Conservation (phyloP, 306 rosid genomes). For the Dryas octopetala region DNA sequence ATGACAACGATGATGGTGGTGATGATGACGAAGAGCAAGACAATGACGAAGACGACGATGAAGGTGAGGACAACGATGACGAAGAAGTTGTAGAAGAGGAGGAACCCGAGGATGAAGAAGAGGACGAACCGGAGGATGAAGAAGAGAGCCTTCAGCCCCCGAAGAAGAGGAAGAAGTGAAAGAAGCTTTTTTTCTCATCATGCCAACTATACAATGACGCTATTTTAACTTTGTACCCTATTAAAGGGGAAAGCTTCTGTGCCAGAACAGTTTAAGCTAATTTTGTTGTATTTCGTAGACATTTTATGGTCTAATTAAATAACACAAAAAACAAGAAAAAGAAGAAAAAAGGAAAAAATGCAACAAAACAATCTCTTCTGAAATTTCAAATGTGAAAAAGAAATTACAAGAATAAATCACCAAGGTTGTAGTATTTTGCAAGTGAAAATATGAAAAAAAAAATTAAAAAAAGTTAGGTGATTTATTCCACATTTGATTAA, state of each 20-base stretch:
- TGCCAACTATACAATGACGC: not conserved
- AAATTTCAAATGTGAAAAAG: too few species aligned
- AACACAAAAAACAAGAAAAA: too few species aligned
- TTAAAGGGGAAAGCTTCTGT: not conserved
- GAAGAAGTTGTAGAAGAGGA: slow-evolving; percentile 28
- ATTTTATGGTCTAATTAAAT: slow-evolving; percentile 16
- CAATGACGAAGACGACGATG: not conserved
- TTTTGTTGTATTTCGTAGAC: slow-evolving; percentile 7
- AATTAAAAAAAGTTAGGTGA: too few species aligned
- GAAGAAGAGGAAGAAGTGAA: slow-evolving; percentile 52
- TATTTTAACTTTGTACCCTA: not conserved
- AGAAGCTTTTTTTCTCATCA: too few species aligned
- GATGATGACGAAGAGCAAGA: slow-evolving; percentile 9
- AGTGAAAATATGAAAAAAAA: too few species aligned
- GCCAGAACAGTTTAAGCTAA: slow-evolving; percentile 19
- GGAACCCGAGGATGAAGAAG: slow-evolving; percentile 22
- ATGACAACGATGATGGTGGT: not conserved
- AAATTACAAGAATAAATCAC: too few species aligned
- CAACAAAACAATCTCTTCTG: not conserved
- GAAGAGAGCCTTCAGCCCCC: slow-evolving; percentile 49
- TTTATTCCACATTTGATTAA: too few species aligned
- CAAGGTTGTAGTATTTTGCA: too few species aligned
- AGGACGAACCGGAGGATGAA: slow-evolving; percentile 33
- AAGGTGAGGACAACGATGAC: slow-evolving; percentile 20
- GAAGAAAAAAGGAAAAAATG: not conserved